Base-by-base conservation (phyloP, 495 filamentous ascomycete genomes). In the Neurospora terricola region DNA sequence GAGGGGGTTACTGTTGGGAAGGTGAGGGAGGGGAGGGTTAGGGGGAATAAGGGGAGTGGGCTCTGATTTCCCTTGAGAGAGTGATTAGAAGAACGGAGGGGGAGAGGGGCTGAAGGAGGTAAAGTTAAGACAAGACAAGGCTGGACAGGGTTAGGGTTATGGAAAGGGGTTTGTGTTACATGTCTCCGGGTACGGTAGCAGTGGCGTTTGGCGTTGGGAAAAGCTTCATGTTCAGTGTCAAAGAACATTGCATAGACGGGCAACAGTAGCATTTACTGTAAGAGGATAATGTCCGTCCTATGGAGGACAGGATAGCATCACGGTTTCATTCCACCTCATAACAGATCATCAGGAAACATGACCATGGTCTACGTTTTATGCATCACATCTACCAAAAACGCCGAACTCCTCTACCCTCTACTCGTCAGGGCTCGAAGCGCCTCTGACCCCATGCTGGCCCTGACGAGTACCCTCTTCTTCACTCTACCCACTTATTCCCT, bases 1-100 rank as follows among this genome's bases (percentile, higher is more conserved):
- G 93, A 92, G 27, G 91, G 89, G 0, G 89, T 96, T 4, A 94
- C 90, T 75, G 81, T 90, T 59, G 92, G 91, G 1, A 86, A 87
- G 48, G 88, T 96, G 1, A 87, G 84, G 71, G 77, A 85, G 59
- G 91, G 93, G 4, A 87, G 86, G 75, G 89, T 89, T 72, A 78
- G 78, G 45, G 87, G 86, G 2, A 78, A 82, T 71, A 85, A 81
- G 71, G 85, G 85, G 7, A 85, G 83, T 9, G 86, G 83, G 3
- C 34, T 34, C 34, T 34, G 34, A 34, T 34, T 34, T 34, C 0
- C 34, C 0, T 34, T 34, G 34, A n/a, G 34, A 34, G 34, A 4
- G 34, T 34, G 34, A 0, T 34, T 34, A 4, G 4, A 34, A 80
- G 27, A 27, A 21, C 48, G 37, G 5, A 40, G 0, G 12, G 38